Percentiles rank a stretch among this genome's conserved stretches.
These are phyloP conservation scores for Pichia cephalocereana DNA, from an alignment of 805 yeast genomes.

Conservation along the genomic window DNA sequence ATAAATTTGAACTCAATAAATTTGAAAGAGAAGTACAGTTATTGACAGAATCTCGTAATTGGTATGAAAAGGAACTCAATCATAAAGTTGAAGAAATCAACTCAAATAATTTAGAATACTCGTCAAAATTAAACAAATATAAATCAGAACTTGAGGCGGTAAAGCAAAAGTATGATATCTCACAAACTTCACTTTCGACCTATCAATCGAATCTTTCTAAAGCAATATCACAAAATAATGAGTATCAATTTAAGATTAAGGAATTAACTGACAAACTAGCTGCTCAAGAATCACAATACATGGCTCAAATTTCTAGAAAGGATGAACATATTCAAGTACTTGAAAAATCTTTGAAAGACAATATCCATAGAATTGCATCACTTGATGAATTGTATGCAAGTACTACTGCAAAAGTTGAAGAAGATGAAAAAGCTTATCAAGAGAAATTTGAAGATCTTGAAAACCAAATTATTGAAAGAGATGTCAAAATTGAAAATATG, in stretches of 20 bases:
- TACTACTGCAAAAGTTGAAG: constrained; percentile 30
- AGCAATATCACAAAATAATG: constrained; percentile 31
- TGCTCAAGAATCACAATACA: constrained; percentile 38
- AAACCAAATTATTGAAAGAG: constrained; percentile 26
- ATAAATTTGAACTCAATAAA: constrained; percentile 20
- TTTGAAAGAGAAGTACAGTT: constrained; percentile 24
- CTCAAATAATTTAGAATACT: constrained; percentile 19
- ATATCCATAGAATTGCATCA: constrained; percentile 41
- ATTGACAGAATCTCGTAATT: constrained; percentile 23
- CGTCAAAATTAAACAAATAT: constrained; percentile 24
- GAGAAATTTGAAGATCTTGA: constrained; percentile 29
- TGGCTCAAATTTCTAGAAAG: constrained; percentile 51
- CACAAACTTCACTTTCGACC: constrained; percentile 22
- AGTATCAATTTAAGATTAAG: constrained; percentile 36
- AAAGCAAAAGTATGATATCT: constrained; percentile 23
- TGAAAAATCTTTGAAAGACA: constrained; percentile 44
- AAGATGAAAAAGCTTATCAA: constrained; percentile 28
- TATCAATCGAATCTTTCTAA: constrained; percentile 29
- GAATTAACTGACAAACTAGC: constrained; percentile 36
- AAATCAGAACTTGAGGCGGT: constrained; percentile 28
- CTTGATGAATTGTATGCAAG: constrained; percentile 41
- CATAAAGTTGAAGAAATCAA: constrained; percentile 21
- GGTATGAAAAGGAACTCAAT: constrained; percentile 29
- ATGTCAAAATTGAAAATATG: constrained; percentile 32
- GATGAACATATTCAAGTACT: constrained; percentile 51